Evolutionary conservation across 768 basidiomycete species (phyloP).

Genomic region (Boletus reticulatus): DNA sequence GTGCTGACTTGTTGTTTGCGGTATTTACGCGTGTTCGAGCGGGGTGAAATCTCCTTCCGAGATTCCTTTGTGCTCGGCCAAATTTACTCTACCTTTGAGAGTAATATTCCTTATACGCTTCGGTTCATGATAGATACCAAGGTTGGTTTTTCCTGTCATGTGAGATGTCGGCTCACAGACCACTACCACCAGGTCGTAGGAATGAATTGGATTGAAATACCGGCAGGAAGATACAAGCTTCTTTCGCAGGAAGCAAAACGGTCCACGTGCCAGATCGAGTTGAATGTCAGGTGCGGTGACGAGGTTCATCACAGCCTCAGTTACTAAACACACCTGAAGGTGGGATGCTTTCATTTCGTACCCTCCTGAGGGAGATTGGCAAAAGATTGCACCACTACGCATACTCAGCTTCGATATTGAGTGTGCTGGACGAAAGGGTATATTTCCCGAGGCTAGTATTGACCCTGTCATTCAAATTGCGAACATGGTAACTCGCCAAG

Average conservation of each 20-base stretch:
- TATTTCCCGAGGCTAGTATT: slow-evolving; percentile 86
- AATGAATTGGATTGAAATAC: slow-evolving; percentile 99
- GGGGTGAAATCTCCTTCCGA: slow-evolving; percentile 67
- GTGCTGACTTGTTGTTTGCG: slow-evolving; percentile 14
- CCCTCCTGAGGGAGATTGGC: slow-evolving; percentile 89
- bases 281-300: slow-evolving; percentile 62
- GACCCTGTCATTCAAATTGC: slow-evolving; percentile 99
- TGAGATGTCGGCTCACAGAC: not conserved
- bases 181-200: slow-evolving; percentile 69
- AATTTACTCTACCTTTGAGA: slow-evolving; percentile 77
- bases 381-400: slow-evolving; percentile 86
- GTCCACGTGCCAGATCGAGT: slow-evolving; percentile 88
- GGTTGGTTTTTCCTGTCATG: slow-evolving; percentile 38
- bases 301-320: not conserved
- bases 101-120: slow-evolving; percentile 87
- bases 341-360: slow-evolving; percentile 88
- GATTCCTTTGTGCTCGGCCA: slow-evolving; percentile 50
- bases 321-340: slow-evolving; percentile 39
- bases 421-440: slow-evolving; percentile 95
- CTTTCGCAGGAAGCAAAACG: slow-evolving; percentile 53
- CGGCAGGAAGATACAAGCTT: slow-evolving; percentile 75
- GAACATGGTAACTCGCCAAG: slow-evolving; percentile 98
- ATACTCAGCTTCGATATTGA: slow-evolving; percentile 99
- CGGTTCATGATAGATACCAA: slow-evolving; percentile 99
- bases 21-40: slow-evolving; percentile 63